phyloP scores from a whole-genome alignment of 768 basidiomycete genomes.

The Suillus subalutaceus region DNA sequence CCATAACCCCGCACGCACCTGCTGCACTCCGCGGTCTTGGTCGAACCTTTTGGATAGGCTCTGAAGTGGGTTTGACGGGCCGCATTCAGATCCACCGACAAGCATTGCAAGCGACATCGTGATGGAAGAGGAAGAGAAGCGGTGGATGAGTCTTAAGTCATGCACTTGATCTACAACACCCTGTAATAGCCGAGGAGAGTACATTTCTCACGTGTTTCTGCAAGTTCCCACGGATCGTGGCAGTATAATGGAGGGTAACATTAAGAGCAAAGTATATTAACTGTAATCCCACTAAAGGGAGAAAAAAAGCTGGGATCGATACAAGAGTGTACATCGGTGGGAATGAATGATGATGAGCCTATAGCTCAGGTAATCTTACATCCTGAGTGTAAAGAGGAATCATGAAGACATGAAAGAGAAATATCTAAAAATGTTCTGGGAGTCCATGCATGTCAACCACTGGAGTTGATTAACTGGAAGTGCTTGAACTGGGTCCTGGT shows the following conservation, averaged over 20 bases:
- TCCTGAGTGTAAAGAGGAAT: slow-evolving; percentile 5
- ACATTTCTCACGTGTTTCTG: slow-evolving; percentile 7
- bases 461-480: slow-evolving; percentile 4
- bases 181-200: background rate
- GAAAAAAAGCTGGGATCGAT: background rate
- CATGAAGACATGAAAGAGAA: background rate
- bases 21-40: slow-evolving; percentile 76
- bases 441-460: background rate
- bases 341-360: slow-evolving; percentile 8
- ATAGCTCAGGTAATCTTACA: slow-evolving; percentile 6
- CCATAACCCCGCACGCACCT: slow-evolving; percentile 45
- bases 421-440: background rate
- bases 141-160: background rate
- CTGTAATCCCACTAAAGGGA: background rate
- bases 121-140: slow-evolving; percentile 11
- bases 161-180: background rate
- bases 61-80: slow-evolving; percentile 83
- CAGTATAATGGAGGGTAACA: background rate
- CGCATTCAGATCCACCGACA: slow-evolving; percentile 77
- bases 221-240: slow-evolving; percentile 2
- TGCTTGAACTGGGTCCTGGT: slow-evolving; percentile 27
- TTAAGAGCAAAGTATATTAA: slow-evolving; percentile 6
- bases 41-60: slow-evolving; percentile 79
- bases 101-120: slow-evolving; percentile 83
- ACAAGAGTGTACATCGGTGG: slow-evolving; percentile 7